Percentiles rank a stretch among this genome's conserved stretches.
phyloP scores from a whole-genome alignment of 148 eudicot species.

The Suaeda aralocaspica region DNA sequence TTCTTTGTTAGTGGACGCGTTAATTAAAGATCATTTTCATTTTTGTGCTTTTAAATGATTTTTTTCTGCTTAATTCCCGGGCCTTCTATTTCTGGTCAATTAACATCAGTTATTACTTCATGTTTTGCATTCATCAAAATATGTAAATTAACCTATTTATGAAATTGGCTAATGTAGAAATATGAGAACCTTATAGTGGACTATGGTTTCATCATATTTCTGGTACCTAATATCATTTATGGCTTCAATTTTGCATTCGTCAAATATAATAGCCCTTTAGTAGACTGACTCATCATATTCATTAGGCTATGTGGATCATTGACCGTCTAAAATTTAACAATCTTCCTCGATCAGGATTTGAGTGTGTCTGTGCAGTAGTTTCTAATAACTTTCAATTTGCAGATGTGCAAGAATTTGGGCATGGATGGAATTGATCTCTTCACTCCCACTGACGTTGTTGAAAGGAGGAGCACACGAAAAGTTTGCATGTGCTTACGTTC shows the following conservation, averaged over 20 bases:
- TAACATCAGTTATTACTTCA: background rate
- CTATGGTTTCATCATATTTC: background rate
- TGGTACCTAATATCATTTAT: too few relatives aligned
- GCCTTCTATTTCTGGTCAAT: background rate
- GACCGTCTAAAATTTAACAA: background rate
- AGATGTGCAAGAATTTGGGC: slow-evolving; percentile 74
- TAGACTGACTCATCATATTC: too few relatives aligned
- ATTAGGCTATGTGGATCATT: background rate
- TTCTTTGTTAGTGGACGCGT: slow-evolving; percentile 6
- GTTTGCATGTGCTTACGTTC: slow-evolving; percentile 84
- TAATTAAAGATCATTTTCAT: background rate
- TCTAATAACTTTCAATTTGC: slow-evolving; percentile 12
- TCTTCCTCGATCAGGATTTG: background rate
- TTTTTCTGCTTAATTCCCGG: background rate
- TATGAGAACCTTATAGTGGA: background rate
- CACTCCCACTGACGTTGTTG: slow-evolving; percentile 83
- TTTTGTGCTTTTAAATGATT: background rate
- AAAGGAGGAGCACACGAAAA: slow-evolving; percentile 65
- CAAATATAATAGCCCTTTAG: too few relatives aligned
- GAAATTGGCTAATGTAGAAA: background rate
- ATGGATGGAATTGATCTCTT: slow-evolving; percentile 74
- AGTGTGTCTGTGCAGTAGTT: background rate
- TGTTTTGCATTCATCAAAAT: background rate
- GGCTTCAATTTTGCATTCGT: too few relatives aligned
- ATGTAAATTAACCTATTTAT: too few relatives aligned